Base-by-base conservation (phyloP, 306 rosid species). In the Senna tora region DNA sequence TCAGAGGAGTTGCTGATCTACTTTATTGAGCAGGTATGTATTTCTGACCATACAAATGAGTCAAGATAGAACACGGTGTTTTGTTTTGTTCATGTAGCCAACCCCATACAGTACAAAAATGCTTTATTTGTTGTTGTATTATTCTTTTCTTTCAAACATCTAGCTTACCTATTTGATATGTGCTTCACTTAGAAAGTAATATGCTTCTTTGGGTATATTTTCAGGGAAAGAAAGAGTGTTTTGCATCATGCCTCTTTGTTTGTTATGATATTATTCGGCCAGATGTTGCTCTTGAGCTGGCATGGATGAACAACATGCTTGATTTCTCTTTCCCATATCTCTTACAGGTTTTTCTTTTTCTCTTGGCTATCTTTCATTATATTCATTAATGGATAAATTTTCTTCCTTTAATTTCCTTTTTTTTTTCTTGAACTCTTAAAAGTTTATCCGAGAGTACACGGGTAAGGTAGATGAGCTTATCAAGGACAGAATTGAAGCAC, bases 201-300 rank as follows among this genome's bases (percentile, higher is more conserved):
- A 41, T 25, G 30, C 1, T 25, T 25, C 30, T 25, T 25, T 25
- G 30, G 30, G 30, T 25, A 25, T 25, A 25, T 25, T 25, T 1
- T 58, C 92, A 90, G 94, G 94, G 90, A 57, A 90, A 90, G 90
- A 90, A 88, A 75, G 96, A 90, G 72, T 90, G 94, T 74, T 90
- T 88, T 74, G 94, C 96, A 6, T 86, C 96, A 19, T 90, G 96
- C 80, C 91, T 88, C 86, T 90, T 90, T 64, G 94, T 90, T 67
- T 90, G 96, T 25, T 90, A 88, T 11, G 96, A 90, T 69, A 51
- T 90, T 34, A 84, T 90, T 4, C 87, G 94, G 76, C 79, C 88
- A 0, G 96, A 90, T 17, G 76, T 88, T 56, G 93, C 82, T 54
- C 90, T 90, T 58, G 96, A 90, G 68, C 87, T 90, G 61, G 96